Evolutionary conservation across 306 rosid species (phyloP), one percentile per base, ranked within the genome.

Genomic region (Lagenaria siceraria): DNA sequence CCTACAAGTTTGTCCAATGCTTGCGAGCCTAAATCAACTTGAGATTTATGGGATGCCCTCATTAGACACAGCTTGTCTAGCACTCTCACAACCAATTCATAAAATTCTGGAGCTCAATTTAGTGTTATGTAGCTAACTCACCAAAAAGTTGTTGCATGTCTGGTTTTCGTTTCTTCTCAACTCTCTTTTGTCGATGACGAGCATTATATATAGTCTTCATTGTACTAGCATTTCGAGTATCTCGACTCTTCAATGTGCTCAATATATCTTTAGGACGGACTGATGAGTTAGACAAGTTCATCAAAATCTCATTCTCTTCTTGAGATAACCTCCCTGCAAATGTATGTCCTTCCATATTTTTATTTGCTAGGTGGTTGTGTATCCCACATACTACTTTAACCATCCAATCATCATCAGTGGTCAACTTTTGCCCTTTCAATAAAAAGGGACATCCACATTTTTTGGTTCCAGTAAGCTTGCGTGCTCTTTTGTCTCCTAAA

Each of bases 181-280:
- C 76, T 13, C 73, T 76, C 51, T 77, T 75, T 65, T 82, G 82
- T 58, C 76, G 77, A 51, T 82, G 78, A 19, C 82, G 56, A 54
- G 80, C 85, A 79, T 82, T 82, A 70, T 82, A 79, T 43, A 79
- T 76, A 6, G 82, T 75, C 63, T 80, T 79, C 56, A 82, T 75
- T 9, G 80, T 75, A 31, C 74, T 75, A 76, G 66, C 74, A 79
- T 79, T 82, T 66, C 22, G 77, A 11, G 76, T 77, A 79, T 79
- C 82, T 33, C 80, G 63, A 48, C 64, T 40, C 82, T 82, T 82
- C 64, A 82, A 51, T 7, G 73, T 76, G 38, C 35, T 69, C 82
- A 82, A 58, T 42, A 82, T 82, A 33, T 82, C 85, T 68, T 66
- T 79, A 53, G 85, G 85, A n/a, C 69, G 65, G 15, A 79, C 82